Evolutionary conservation across 192 early-diverging fungal species (phyloP), one percentile per base, ranked within the genome.

Genomic region (Dissophora globulifera): DNA sequence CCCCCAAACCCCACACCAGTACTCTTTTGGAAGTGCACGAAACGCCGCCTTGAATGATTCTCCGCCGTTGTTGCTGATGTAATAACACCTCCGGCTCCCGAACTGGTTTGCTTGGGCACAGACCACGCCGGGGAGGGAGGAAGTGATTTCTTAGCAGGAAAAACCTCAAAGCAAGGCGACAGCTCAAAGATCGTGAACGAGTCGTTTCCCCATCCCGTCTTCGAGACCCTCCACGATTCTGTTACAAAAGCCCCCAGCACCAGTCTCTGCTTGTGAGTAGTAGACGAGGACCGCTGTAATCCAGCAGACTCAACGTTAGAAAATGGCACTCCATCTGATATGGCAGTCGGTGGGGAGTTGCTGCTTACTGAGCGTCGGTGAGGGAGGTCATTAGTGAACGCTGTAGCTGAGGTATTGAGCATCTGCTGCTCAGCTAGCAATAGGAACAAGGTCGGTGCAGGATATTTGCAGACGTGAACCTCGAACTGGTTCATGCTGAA

Each of bases 401-500:
- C 33, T 25, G 54, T 27, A 0, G 64, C 61, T 17, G 79, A 53
- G 13, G 69, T 47, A 0, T 31, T 50, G 16, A 47, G 33, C 30
- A 35, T 53, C 31, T 58, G 63, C 25, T 49, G 52, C 23, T 81
- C 79, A 2, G 69, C 82, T 20, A 79, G 69, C 5, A 87, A 42
- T 17, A 87, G 46, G 3, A 85, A 26, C 16, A 87, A 50, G 0
- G 84, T 87, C 2, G 86, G 84, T 0, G 79, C 86, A 6, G 82
- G 78, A 66, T 87, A 87, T 58, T 87, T 87, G 76, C 85, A 87
- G 9, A 85, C 80, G 38, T 81, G 83, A 2, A 55, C 67, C 41
- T 79, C 75, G 42, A 87, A 87, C 20, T 83, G 64, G 51, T 83
- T 87, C 86, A 85, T 87, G 16, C 82, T 82, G 55, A 84, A 87